Evolutionary conservation across 1,139 yeast genomes (phyloP).

Genomic region (Yamadazyma mexicana): DNA sequence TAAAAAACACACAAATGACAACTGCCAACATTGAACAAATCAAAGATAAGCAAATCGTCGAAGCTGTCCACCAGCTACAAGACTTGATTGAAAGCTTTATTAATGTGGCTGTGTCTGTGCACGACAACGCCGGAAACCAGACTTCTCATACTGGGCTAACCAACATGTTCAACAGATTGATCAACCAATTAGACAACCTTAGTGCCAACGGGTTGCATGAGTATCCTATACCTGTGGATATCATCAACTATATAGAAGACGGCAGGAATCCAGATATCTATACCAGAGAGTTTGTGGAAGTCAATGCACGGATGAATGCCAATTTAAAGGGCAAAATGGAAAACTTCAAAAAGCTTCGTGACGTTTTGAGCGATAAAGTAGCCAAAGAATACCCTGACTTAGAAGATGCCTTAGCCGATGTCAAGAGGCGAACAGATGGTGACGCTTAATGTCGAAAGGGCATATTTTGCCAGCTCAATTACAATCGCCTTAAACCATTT

Average conservation of each 20-base stretch:
- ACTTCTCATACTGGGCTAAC: conserved; percentile 47
- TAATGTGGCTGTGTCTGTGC: conserved; percentile 87
- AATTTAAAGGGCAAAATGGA: conserved; percentile 78
- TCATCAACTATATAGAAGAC: conserved; percentile 82
- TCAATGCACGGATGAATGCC: conserved; percentile 85
- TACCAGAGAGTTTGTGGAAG: conserved; percentile 93
- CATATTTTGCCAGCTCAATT: too few species aligned
- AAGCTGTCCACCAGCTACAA: conserved; percentile 61
- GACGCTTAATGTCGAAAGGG: too few species aligned
- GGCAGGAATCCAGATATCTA: conserved; percentile 97
- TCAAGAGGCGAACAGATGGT: conserved; percentile 26
- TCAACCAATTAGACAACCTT: conserved; percentile 37
- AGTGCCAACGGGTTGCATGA: conserved; percentile 33
- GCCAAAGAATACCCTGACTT: conserved; percentile 77
- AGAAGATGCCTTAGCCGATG: conserved; percentile 37
- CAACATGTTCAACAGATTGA: conserved; percentile 42
- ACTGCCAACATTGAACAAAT: conserved; percentile 29
- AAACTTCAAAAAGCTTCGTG: conserved; percentile 59
- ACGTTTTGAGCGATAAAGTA: conserved; percentile 67
- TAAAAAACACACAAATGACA: conserved; percentile 29
- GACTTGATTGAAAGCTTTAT: conserved; percentile 80
- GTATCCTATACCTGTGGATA: conserved; percentile 70
- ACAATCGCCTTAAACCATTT: too few species aligned
- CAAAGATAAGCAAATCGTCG: conserved; percentile 28
- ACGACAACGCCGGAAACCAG: conserved; percentile 85